Base-by-base conservation (phyloP, 129 eudicot species). In the Dittrichia graveolens region DNA sequence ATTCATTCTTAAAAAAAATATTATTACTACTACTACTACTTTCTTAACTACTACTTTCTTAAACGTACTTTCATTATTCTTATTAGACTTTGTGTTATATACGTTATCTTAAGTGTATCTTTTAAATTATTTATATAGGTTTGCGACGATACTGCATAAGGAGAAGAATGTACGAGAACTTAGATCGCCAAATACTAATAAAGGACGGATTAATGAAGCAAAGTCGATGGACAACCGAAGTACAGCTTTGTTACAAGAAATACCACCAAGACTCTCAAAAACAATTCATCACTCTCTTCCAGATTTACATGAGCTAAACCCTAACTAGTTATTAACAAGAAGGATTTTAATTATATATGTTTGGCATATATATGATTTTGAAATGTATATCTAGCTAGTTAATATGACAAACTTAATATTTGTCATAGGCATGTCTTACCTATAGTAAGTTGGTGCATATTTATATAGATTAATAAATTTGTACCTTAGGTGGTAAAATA, bases 151-250 rank as follows among this genome's bases (percentile, higher is more conserved):
- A 61, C 80, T 80, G n/a, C 83, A 82, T 6, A 40, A 67, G 61
- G 88, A 84, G 63, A 84, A 76, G 80, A 48, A 45, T 41, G 77
- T 84, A 0, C 71, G 82, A 39, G 81, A 75, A 52, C 69, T 75
- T 64, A 81, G 80, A 57, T 75, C 80, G 11, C 83, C 83, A 43
- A 72, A 35, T 56, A 56, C 75, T 10, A 79, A 72, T 42, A 65
- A 3, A 54, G 74, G 74, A 13, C 56, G 54, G 14, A 13, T 55
- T 49, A 46, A n/a, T 44, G 45, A 40, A 40, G 61, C n/a, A 12
- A 65, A 41, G 55, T 46, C 34, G 8, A 16, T 69, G 31, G 19
- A 70, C 13, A 64, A 48, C 13, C 56, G 5, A 18, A 19, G 31
- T 19, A 61, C 15, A 69, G n/a, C 18, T 49, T 61, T 65, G 12